phyloP scores from a whole-genome alignment of 768 basidiomycete genomes.

The Sarcodon sp. region DNA sequence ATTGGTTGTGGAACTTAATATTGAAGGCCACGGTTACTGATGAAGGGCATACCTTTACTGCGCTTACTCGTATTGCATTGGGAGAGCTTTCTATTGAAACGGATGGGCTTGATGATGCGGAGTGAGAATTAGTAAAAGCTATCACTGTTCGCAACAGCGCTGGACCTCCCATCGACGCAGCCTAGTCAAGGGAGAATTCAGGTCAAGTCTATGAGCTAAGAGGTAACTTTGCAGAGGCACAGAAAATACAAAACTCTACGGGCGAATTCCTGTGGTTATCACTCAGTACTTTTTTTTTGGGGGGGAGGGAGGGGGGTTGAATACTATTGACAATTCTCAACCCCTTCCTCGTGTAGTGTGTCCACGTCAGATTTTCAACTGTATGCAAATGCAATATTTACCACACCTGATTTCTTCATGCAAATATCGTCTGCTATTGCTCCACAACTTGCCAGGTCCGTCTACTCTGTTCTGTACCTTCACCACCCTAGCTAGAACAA shows the following conservation, averaged over 20 bases:
- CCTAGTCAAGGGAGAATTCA: slow-evolving; percentile 24
- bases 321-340: background rate
- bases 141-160: slow-evolving; percentile 13
- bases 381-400: slow-evolving; percentile 7
- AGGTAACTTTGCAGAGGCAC: slow-evolving; percentile 18
- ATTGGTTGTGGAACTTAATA: too few species aligned
- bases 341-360: slow-evolving; percentile 10
- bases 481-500: slow-evolving; percentile 3
- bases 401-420: background rate
- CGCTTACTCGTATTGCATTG: slow-evolving; percentile 20
- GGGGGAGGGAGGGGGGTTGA: too few species aligned
- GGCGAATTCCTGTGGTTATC: slow-evolving; percentile 18
- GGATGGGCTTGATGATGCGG: slow-evolving; percentile 22
- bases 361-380: slow-evolving; percentile 9
- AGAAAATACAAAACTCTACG: slow-evolving; percentile 13
- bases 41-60: slow-evolving; percentile 9
- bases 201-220: slow-evolving; percentile 21
- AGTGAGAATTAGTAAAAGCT: slow-evolving; percentile 21
- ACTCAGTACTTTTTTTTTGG: slow-evolving; percentile 8
- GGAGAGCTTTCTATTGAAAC: slow-evolving; percentile 23
- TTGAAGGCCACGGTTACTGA: slow-evolving; percentile 2
- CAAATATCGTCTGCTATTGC: slow-evolving; percentile 16
- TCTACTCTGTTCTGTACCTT: background rate
- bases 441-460: slow-evolving; percentile 14
- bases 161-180: slow-evolving; percentile 18